Evolutionary conservation across 495 filamentous ascomycete genomes (phyloP).

Genomic region (Tuber aestivum): DNA sequence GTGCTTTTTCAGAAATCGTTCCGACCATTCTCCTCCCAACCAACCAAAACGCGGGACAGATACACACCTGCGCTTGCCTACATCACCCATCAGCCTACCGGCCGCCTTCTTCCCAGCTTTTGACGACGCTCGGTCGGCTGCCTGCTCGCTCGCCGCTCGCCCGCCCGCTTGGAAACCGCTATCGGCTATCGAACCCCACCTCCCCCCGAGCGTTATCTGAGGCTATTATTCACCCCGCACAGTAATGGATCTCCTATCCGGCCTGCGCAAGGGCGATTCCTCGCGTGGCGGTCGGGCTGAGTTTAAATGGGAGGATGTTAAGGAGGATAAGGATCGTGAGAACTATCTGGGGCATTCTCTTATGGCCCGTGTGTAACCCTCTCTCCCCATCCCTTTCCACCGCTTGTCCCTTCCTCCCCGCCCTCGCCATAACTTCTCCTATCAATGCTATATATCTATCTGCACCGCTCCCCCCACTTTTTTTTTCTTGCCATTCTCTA

Average conservation of each 20-base stretch:
- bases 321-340: slow-evolving; percentile 77
- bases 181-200: neutral
- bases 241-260: slow-evolving; percentile 85
- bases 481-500: neutral
- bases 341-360: slow-evolving; percentile 96
- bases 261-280: slow-evolving; percentile 78
- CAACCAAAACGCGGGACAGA: neutral
- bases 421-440: neutral
- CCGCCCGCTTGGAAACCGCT: neutral
- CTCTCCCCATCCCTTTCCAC: neutral
- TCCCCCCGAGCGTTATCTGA: neutral
- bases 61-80: neutral
- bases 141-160: neutral
- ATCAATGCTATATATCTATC: slow-evolving; percentile 18
- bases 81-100: neutral
- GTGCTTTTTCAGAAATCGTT: neutral
- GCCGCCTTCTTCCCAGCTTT: neutral
- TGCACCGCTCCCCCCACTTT: neutral
- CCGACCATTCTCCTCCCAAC: neutral
- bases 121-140: neutral
- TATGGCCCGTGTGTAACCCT: slow-evolving; percentile 58
- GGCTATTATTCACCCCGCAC: neutral
- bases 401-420: neutral
- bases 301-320: slow-evolving; percentile 95
- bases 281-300: slow-evolving; percentile 86